Conservation (phyloP, 2,329 filamentous ascomycete species). For the Eutypa lata region DNA sequence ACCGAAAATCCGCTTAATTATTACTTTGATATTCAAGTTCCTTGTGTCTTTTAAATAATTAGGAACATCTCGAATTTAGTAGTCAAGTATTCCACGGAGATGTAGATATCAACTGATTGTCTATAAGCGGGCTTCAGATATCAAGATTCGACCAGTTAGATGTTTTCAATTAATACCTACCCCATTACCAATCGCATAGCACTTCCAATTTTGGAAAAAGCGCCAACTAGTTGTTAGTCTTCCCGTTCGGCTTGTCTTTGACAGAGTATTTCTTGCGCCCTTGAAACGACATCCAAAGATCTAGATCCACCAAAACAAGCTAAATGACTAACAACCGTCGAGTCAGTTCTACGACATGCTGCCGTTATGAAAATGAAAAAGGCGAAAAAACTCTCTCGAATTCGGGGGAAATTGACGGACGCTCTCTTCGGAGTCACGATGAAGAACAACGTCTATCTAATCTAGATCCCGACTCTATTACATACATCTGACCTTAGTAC, state of each 20-base stretch:
- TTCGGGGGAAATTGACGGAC: not conserved
- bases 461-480: not conserved
- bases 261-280: not conserved
- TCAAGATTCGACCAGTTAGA: not conserved
- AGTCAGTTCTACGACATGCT: not conserved
- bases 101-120: too few relatives aligned
- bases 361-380: not conserved
- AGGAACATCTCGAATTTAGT: too few relatives aligned
- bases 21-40: too few relatives aligned
- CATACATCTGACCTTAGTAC: not conserved
- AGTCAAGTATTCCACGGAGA: too few relatives aligned
- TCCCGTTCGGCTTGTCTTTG: not conserved
- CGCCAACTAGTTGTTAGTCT: not conserved
- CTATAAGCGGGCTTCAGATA: not conserved
- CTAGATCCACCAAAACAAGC: not conserved
- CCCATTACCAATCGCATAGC: not conserved
- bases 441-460: not conserved
- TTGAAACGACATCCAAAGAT: not conserved
- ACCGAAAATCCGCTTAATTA: not conserved
- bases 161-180: not conserved
- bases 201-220: not conserved
- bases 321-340: not conserved
- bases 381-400: not conserved
- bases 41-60: too few relatives aligned
- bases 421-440: not conserved